Evolutionary conservation across 192 early-diverging fungal species (phyloP).

Genomic region (Coemansia sp.): DNA sequence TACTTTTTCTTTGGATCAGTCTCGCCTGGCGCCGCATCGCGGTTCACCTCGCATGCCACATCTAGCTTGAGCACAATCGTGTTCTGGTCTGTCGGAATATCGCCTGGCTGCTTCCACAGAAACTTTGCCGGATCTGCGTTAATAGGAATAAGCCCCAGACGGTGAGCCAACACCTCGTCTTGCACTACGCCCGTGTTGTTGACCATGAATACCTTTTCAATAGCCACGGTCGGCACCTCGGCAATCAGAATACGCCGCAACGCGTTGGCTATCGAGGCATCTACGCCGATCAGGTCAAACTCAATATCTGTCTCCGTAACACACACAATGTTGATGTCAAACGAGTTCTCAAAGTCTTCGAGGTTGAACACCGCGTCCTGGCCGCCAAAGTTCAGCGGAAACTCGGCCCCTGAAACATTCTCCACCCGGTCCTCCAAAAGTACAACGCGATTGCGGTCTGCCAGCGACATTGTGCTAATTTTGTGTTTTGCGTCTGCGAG

Average conservation of each 20-base stretch:
- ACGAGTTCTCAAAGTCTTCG: constrained; percentile 29
- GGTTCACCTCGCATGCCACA: constrained; percentile 69
- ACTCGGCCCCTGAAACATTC: constrained; percentile 52
- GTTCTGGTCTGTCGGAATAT: constrained; percentile 85
- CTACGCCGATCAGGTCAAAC: constrained; percentile 93
- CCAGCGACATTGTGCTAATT: constrained; percentile 30
- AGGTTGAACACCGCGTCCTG: constrained; percentile 29
- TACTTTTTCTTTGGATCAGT: constrained; percentile 75
- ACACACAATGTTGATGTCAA: constrained; percentile 45
- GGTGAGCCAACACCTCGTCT: constrained; percentile 91
- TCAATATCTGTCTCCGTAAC: constrained; percentile 70
- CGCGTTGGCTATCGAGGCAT: constrained; percentile 92
- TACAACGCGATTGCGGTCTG: constrained; percentile 54
- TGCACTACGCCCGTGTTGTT: constrained; percentile 90
- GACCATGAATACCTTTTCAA: constrained; percentile 88
- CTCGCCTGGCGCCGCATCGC: constrained; percentile 59
- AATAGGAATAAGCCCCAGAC: constrained; percentile 91
- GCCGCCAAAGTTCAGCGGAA: constrained; percentile 38
- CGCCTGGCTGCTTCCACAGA: constrained; percentile 70
- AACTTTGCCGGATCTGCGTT: constrained; percentile 81
- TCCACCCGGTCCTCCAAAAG: constrained; percentile 53
- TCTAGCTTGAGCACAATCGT: constrained; percentile 88
- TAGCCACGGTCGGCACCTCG: constrained; percentile 97
- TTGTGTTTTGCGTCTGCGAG: not conserved
- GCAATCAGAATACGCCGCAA: constrained; percentile 91